These are phyloP conservation scores for Plenodomus lindquistii DNA, from an alignment of 2,329 filamentous ascomycete species.

Conservation along the genomic window DNA sequence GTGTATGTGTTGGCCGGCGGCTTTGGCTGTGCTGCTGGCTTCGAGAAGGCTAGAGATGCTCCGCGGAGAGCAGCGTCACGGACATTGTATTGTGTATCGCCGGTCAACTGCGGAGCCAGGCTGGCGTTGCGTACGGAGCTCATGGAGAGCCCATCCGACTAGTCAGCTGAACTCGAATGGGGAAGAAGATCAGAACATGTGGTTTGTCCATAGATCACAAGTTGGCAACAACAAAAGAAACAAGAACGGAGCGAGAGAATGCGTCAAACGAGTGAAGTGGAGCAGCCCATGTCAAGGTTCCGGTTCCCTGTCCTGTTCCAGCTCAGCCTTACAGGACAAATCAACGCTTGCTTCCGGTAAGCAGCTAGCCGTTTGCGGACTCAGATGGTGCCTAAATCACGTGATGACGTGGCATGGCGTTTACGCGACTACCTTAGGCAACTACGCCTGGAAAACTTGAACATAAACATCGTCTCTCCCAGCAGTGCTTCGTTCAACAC, in stretches of 20 bases:
- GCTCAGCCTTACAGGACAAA: slow-evolving; percentile 2
- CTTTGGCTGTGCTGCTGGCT: slow-evolving; percentile 48
- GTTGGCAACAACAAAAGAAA: slow-evolving; percentile 7
- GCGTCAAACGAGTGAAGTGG: slow-evolving; percentile 13
- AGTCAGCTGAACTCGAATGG: neutral
- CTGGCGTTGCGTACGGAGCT: slow-evolving; percentile 39
- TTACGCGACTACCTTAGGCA: slow-evolving; percentile 16
- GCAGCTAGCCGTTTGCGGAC: slow-evolving; percentile 8
- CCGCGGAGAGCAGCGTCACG: slow-evolving; percentile 54
- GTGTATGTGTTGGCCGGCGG: slow-evolving; percentile 46
- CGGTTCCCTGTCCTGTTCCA: slow-evolving; percentile 8
- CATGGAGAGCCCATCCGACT: slow-evolving; percentile 43
- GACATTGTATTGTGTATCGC: slow-evolving; percentile 43
- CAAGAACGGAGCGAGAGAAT: slow-evolving; percentile 17
- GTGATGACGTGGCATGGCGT: slow-evolving; percentile 19
- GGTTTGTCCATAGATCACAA: slow-evolving; percentile 7
- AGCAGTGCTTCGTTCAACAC: slow-evolving; percentile 3
- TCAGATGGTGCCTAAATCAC: slow-evolving; percentile 1
- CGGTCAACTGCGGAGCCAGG: slow-evolving; percentile 33
- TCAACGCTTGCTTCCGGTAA: slow-evolving; percentile 3
- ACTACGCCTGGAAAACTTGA: slow-evolving; percentile 3
- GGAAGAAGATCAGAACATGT: neutral
- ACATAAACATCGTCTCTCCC: slow-evolving; percentile 4
- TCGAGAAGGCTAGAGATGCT: slow-evolving; percentile 54
- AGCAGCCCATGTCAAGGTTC: slow-evolving; percentile 8